A percentile compares a stretch with the other conserved stretches of the same genome.
These are phyloP conservation scores for Suillus americanus DNA, from an alignment of 768 basidiomycete genomes.

Conservation along the genomic window DNA sequence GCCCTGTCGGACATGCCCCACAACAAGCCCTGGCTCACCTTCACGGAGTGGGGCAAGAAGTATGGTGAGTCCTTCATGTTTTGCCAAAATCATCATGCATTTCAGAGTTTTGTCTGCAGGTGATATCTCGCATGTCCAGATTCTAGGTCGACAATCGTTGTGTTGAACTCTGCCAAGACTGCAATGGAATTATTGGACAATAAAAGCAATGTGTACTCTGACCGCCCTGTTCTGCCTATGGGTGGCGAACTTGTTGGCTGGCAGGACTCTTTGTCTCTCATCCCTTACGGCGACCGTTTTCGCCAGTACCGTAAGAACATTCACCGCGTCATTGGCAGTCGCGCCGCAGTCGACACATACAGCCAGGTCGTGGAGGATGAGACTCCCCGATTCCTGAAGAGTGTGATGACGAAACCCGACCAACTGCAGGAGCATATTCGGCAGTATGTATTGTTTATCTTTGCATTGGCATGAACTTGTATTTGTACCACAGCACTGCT, in stretches of 20 bases:
- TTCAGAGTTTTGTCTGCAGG: neutral
- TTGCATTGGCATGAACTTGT: neutral
- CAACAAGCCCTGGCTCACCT: too few relatives aligned
- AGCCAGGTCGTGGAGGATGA: neutral
- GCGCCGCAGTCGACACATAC: neutral
- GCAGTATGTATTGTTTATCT: neutral
- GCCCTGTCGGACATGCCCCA: too few relatives aligned
- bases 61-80: too few relatives aligned
- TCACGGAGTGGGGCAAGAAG: too few relatives aligned
- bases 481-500: neutral
- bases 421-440: neutral
- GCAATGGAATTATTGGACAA: neutral
- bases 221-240: neutral
- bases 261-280: neutral
- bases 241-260: neutral
- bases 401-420: neutral
- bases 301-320: neutral
- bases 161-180: neutral
- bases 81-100: too few relatives aligned
- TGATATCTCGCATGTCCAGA: neutral
- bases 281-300: neutral
- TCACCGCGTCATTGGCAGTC: neutral
- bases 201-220: neutral
- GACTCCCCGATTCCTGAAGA: neutral
- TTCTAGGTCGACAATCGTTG: neutral